Base-by-base conservation (phyloP, 2,329 filamentous ascomycete genomes). In the Penicillium italicum region DNA sequence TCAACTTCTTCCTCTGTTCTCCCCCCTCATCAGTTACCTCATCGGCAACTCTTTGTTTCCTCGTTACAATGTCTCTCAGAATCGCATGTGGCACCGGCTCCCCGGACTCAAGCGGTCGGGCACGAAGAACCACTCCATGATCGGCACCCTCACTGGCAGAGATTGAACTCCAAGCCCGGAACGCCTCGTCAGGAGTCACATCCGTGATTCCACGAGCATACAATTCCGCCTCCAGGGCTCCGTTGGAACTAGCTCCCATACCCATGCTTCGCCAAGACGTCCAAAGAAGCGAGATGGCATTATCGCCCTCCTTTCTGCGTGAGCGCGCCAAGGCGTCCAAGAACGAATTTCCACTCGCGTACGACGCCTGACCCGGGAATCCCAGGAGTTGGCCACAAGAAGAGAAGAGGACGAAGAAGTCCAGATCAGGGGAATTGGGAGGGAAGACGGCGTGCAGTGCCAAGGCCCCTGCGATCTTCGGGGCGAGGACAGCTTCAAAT, bases 81-180 rank as follows among this genome's bases (percentile, higher is more conserved):
- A 63, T 40, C 4, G 59, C 59, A 18, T 24, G 43, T 5, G 57
- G 56, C 28, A 64, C n/a, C 16, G 57, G 52, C 38, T 77, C 74
- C 22, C 66, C 66, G 1, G 58, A 63, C 2, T 74, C 70, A 1
- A 77, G 56, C 1, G 66, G 49, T 0, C 61, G 65, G 1, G 62
- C 65, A 8, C 74, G 69, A n/a, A 73, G 60, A 0, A 79, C 72
- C 2, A 77, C 74, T 1, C 63, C 75, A 31, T 76, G 72, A 14
- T 72, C 71, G 4, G 71, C 65, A 43, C 76, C 66, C 50, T 70
- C 69, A 12, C 64, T 63, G 10, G 60, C 62, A 14, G 38, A 24
- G 4, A 76, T 36, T 50, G 76, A 63, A 0, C 16, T 14, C 28
- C 43, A 59, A 20, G 51, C 38, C 14, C 22, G 14, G 26, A 44